Percentiles rank a stretch among this genome's conserved stretches.
These are phyloP conservation scores for Aspergillus udagawae DNA, from an alignment of 2,329 filamentous ascomycete species.

Conservation along the genomic window DNA sequence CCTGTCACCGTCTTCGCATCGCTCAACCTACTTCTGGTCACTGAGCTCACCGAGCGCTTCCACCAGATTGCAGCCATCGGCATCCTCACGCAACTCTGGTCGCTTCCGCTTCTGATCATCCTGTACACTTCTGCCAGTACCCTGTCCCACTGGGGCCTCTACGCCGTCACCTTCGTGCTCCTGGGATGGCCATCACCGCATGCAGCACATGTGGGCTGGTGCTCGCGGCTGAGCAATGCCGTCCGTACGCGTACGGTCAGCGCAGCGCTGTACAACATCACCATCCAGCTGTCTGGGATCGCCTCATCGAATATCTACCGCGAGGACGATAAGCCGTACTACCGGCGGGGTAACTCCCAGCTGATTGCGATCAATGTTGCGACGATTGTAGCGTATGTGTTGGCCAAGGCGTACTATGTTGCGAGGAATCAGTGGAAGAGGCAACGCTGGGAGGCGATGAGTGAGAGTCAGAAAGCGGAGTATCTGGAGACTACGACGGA, in stretches of 20 bases:
- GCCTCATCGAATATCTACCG: constrained; percentile 49
- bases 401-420: constrained; percentile 29
- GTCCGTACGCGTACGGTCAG: constrained; percentile 48
- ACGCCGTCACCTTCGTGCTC: constrained; percentile 23
- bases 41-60: constrained; percentile 26
- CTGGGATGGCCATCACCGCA: constrained; percentile 31
- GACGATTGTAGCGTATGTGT: constrained; percentile 48
- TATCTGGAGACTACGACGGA: constrained; percentile 51
- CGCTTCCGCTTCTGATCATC: constrained; percentile 47
- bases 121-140: constrained; percentile 36
- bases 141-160: constrained; percentile 41
- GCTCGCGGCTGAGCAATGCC: constrained; percentile 46
- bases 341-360: constrained; percentile 28
- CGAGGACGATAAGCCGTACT: constrained; percentile 52
- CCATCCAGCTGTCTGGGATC: constrained; percentile 37
- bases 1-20: constrained; percentile 44
- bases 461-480: constrained; percentile 43
- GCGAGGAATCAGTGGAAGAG: constrained; percentile 31
- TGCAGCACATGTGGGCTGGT: constrained; percentile 48
- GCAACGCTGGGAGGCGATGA: constrained; percentile 44
- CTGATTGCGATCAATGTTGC: constrained; percentile 47
- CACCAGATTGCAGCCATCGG: constrained; percentile 46
- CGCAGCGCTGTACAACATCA: constrained; percentile 51
- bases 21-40: constrained; percentile 21
- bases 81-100: constrained; percentile 49